Conservation (phyloP, 805 yeast species). For the Kregervanrija delftensis region DNA sequence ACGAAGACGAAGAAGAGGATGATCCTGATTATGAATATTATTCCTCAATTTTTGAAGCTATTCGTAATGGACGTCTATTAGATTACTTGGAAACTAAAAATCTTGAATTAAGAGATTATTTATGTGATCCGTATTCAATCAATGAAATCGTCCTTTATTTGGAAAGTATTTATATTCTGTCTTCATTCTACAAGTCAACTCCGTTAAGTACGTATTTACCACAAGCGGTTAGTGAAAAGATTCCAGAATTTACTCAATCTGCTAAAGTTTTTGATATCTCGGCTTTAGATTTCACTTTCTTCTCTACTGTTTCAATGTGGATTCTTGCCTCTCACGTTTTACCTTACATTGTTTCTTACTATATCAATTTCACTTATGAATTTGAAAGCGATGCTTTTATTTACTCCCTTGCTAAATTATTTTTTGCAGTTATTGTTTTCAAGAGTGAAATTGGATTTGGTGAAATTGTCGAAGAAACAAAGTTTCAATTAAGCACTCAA, state of each 20-base stretch:
- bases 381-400: conserved; percentile 48
- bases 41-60: conserved; percentile 6
- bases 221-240: conserved; percentile 13
- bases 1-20: conserved; percentile 10
- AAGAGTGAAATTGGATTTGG: conserved; percentile 19
- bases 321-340: conserved; percentile 29
- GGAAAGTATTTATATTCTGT: conserved; percentile 18
- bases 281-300: conserved; percentile 25
- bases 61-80: conserved; percentile 4
- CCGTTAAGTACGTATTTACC: conserved; percentile 21
- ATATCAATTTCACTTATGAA: conserved; percentile 47
- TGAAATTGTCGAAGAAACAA: conserved; percentile 23
- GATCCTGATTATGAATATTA: conserved; percentile 9
- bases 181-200: conserved; percentile 12
- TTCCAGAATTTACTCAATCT: conserved; percentile 16
- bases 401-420: conserved; percentile 38
- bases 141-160: conserved; percentile 19
- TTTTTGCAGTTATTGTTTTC: conserved; percentile 32
- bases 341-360: conserved; percentile 41
- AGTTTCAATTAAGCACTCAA: conserved; percentile 18
- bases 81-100: conserved; percentile 21
- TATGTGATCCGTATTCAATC: conserved; percentile 28
- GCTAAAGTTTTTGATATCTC: conserved; percentile 32
- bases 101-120: conserved; percentile 23
- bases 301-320: conserved; percentile 36